Conservation (phyloP, 495 filamentous ascomycete genomes). For the Tuber indicum region DNA sequence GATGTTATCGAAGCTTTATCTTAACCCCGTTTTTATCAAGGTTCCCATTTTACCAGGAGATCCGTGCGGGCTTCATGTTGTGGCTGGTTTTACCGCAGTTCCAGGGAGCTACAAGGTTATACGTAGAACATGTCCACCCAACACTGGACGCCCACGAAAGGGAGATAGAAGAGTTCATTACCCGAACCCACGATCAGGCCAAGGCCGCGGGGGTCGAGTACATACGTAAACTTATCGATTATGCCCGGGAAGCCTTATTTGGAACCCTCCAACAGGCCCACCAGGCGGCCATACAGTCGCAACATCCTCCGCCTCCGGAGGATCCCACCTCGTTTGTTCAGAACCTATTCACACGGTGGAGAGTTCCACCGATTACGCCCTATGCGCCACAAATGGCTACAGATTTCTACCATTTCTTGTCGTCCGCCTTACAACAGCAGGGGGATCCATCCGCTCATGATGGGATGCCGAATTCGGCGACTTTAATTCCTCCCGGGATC, state of each 20-base stretch:
- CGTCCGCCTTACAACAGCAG: slow-evolving; percentile 50
- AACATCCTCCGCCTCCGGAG: slow-evolving; percentile 47
- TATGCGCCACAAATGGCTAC: slow-evolving; percentile 47
- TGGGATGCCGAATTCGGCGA: slow-evolving; percentile 21
- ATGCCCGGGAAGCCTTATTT: slow-evolving; percentile 65
- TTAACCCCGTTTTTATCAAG: slow-evolving; percentile 44
- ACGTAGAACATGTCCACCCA: slow-evolving; percentile 77
- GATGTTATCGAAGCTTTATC: not conserved
- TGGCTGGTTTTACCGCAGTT: slow-evolving; percentile 98
- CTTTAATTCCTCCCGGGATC: slow-evolving; percentile 33
- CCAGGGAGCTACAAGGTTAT: slow-evolving; percentile 79
- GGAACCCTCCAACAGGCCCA: slow-evolving; percentile 49
- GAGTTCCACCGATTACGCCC: slow-evolving; percentile 55
- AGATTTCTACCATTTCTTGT: slow-evolving; percentile 71
- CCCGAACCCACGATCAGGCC: slow-evolving; percentile 69
- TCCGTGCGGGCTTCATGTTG: slow-evolving; percentile 77
- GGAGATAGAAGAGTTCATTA: slow-evolving; percentile 86
- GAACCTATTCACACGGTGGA: slow-evolving; percentile 74
- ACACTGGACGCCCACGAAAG: slow-evolving; percentile 80
- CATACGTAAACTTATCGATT: slow-evolving; percentile 68
- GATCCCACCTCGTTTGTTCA: slow-evolving; percentile 61
- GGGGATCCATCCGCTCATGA: slow-evolving; percentile 4
- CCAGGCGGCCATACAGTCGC: slow-evolving; percentile 45
- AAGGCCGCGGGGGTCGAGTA: slow-evolving; percentile 73
- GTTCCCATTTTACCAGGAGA: slow-evolving; percentile 91